Percentiles rank a stretch among this genome's conserved stretches.
phyloP scores from a whole-genome alignment of 805 yeast genomes.

The Babjeviella inositovora region DNA sequence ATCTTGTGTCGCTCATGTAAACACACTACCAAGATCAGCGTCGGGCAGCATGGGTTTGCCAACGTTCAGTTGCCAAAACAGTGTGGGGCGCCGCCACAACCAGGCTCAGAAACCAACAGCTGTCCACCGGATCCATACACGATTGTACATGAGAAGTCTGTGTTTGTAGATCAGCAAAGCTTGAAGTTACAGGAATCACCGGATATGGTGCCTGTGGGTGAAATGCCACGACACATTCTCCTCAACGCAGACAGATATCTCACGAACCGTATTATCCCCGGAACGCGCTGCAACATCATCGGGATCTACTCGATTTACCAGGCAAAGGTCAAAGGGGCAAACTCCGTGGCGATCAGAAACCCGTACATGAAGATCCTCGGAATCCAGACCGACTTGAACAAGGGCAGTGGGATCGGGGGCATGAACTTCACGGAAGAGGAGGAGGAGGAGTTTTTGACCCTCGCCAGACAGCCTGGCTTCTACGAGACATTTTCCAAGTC shows the following conservation, averaged over 20 bases:
- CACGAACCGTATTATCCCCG: conserved; percentile 87
- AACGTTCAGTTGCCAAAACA: conserved; percentile 47
- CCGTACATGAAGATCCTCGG: conserved; percentile 86
- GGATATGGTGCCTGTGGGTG: conserved; percentile 98
- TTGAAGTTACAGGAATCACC: conserved; percentile 94
- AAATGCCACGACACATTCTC: conserved; percentile 88
- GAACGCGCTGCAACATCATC: conserved; percentile 79
- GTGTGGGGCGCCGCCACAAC: conserved; percentile 44
- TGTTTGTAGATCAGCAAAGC: conserved; percentile 90
- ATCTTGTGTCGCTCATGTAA: conserved; percentile 81
- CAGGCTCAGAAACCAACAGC: conserved; percentile 19
- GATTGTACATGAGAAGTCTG: conserved; percentile 84
- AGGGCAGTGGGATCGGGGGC: conserved; percentile 37
- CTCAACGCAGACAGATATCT: conserved; percentile 80
- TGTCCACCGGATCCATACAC: conserved; percentile 92
- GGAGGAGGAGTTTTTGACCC: conserved; percentile 73
- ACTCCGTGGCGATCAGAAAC: conserved; percentile 79
- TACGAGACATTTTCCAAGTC: conserved; percentile 76
- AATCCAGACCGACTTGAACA: conserved; percentile 68
- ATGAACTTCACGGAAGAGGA: conserved; percentile 76
- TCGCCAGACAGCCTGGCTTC: conserved; percentile 72
- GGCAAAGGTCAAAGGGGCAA: conserved; percentile 37
- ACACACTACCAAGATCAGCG: conserved; percentile 51
- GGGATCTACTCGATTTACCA: conserved; percentile 92
- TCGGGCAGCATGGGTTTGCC: conserved; percentile 55